phyloP scores from a whole-genome alignment of 2,329 filamentous ascomycete genomes.

The Bipolaris bicolor region DNA sequence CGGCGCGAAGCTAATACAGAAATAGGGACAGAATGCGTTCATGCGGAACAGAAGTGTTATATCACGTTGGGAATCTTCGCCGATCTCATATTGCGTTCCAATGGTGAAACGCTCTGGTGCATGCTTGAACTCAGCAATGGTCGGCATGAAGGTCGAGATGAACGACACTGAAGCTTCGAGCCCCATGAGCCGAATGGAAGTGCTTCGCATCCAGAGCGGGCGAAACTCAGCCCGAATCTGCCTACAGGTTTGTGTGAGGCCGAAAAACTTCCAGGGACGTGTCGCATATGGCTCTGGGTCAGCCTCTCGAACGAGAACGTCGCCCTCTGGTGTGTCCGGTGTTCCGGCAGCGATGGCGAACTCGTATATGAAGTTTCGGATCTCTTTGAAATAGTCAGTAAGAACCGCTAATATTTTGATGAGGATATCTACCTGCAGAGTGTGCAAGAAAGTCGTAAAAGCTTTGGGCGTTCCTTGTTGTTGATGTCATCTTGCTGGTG shows the following conservation, averaged over 20 bases:
- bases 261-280: background rate
- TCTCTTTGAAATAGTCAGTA: background rate
- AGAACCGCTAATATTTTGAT: background rate
- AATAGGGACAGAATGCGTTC: background rate
- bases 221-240: slow-evolving; percentile 10
- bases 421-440: background rate
- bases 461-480: background rate
- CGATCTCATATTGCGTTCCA: background rate
- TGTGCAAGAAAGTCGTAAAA: background rate
- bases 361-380: background rate
- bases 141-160: background rate
- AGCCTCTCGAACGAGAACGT: background rate
- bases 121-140: background rate
- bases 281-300: background rate
- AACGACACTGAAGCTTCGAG: background rate
- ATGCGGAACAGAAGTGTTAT: background rate
- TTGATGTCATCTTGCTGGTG: too few relatives aligned
- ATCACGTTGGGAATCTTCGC: background rate
- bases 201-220: slow-evolving; percentile 6
- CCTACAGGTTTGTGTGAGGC: background rate
- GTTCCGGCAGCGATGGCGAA: background rate
- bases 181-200: background rate
- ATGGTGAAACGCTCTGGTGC: background rate
- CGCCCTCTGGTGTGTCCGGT: background rate
- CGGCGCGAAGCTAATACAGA: background rate